Base-by-base conservation (phyloP, 148 eudicot species). In the Beta vulgaris region DNA sequence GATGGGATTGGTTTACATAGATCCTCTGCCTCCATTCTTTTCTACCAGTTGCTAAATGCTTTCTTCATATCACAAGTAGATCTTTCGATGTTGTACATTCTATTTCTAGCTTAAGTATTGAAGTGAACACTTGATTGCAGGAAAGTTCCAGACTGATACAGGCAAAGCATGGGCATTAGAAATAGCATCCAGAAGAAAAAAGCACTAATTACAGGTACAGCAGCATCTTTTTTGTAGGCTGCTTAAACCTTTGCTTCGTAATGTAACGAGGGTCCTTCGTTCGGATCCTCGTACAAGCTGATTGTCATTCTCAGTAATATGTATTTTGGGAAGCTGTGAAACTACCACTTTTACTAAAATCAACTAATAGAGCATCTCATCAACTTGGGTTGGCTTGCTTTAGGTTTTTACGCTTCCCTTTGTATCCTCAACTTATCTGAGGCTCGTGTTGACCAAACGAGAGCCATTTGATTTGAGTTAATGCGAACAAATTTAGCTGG, bases 161-260 rank as follows among this genome's bases (percentile, higher is more conserved):
- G 98, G 98, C 54, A 89, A 88, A 85, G 86, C 92, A 59, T 91
- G 97, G 98, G 98, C 97, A n/a, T 72, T 81, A 26, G 98, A 91
- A 84, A 86, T 93, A 68, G 92, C 80, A 59, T 87, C 93, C 68
- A 76, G 84, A 78, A 72, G 86, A 62, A 81, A 59, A 46, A 64
- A 63, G 13, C 66, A 66, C 40, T 75, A 69, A 29, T 54, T 28
- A 29, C 49, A 77, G 53, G 8, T 26, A 4, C 43, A 3, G 43
- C 19, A 19, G 4, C 32, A 31, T 23, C 75, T 59, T 5, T 48
- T 25, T 23, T 44, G 14, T 35, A 70, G 35, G 59, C 59, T 42
- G 73, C 55, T 68, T 4, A 14, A 32, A 60, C 74, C 48, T 26
- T 59, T 39, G 39, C 29, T 34, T 63, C 4, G 70, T 36, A 39